These are phyloP conservation scores for Populus hybrid DNA, from an alignment of 441 rosid genomes.

Conservation along the genomic window DNA sequence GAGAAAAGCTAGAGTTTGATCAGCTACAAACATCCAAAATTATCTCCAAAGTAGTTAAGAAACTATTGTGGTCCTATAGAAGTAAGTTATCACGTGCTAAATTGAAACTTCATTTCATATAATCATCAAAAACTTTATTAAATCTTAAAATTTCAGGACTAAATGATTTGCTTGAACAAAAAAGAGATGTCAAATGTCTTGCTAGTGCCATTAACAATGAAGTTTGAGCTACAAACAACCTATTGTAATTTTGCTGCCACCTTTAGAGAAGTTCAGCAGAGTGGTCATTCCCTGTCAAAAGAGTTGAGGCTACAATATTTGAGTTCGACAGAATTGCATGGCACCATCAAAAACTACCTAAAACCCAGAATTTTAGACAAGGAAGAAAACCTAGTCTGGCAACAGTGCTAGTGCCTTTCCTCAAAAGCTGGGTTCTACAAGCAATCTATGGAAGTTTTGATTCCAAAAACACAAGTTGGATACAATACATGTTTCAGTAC, in stretches of 20 bases:
- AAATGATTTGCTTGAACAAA: not conserved
- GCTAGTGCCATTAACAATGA: not conserved
- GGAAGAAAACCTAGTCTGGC: not conserved
- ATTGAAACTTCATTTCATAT: not conserved
- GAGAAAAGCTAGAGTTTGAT: no score
- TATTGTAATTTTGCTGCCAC: not conserved
- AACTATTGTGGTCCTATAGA: not conserved
- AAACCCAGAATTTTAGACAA: not conserved
- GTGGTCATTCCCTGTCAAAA: not conserved
- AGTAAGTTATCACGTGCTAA: not conserved
- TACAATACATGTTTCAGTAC: not conserved
- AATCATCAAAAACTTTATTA: not conserved
- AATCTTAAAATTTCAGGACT: not conserved
- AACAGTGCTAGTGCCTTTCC: not conserved
- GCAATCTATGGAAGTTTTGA: not conserved
- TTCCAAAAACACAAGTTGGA: not conserved
- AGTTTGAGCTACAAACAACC: not conserved
- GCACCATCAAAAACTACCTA: not conserved
- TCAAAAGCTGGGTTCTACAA: not conserved
- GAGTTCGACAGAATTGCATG: not conserved
- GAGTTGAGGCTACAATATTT: not conserved
- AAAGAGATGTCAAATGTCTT: not conserved
- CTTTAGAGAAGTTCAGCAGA: not conserved
- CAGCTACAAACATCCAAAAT: no score
- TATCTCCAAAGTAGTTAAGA: not conserved